phyloP scores from a whole-genome alignment of 2,329 filamentous ascomycete species.

The Nakataea oryzae region DNA sequence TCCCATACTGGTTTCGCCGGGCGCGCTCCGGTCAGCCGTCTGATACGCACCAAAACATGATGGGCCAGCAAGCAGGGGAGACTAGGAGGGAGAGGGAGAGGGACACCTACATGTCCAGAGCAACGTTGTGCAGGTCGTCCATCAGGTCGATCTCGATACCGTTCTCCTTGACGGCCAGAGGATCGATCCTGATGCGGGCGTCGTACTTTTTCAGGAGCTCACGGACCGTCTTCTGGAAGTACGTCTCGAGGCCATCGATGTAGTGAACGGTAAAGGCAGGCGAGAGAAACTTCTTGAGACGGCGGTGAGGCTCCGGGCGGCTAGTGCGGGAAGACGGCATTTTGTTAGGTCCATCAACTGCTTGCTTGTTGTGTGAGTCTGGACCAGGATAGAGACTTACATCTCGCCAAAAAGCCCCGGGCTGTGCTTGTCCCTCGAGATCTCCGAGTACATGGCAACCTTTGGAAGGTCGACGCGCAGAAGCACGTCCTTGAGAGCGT shows the following conservation, averaged over 20 bases:
- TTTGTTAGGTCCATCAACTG: too few species aligned
- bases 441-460: slow-evolving; percentile 3
- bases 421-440: slow-evolving; percentile 3
- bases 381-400: too few species aligned
- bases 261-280: slow-evolving; percentile 16
- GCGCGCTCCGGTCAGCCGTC: not conserved
- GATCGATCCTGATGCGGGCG: not conserved
- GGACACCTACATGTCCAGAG: slow-evolving; percentile 12
- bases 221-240: slow-evolving; percentile 11
- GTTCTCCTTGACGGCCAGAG: slow-evolving; percentile 3
- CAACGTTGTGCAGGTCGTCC: slow-evolving; percentile 17
- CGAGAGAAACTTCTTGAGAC: slow-evolving; percentile 15
- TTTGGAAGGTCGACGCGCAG: not conserved
- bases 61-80: not conserved
- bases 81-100: too few species aligned
- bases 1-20: slow-evolving; percentile 12
- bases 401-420: slow-evolving; percentile 3
- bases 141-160: slow-evolving; percentile 15
- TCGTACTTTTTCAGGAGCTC: slow-evolving; percentile 10
- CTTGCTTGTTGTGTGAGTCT: too few species aligned
- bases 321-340: slow-evolving; percentile 4
- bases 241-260: slow-evolving; percentile 13
- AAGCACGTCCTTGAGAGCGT: slow-evolving; percentile 1
- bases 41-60: not conserved
- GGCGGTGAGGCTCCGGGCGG: slow-evolving; percentile 13